Evolutionary conservation across 2,329 filamentous ascomycete genomes (phyloP), one percentile per base, ranked within the genome.

Genomic region (Curvularia sp.): DNA sequence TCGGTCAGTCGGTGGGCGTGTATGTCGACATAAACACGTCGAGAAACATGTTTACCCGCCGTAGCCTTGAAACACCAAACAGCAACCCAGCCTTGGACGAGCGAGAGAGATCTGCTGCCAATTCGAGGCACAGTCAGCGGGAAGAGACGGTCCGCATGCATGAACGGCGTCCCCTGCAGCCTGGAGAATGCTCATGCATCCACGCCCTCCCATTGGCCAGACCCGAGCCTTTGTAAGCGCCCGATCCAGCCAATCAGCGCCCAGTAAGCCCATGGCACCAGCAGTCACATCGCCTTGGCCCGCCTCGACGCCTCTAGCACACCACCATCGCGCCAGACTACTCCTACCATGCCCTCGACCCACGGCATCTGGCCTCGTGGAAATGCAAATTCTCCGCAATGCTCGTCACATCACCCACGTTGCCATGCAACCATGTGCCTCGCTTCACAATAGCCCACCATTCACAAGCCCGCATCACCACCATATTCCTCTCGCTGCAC

Each of bases 111-210:
- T 57, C 46, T 55, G 47, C 55, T 63, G 64, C 64, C 39, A 53
- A 49, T 43, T 51, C 48, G 64, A 28, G 67, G 67, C 68, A 70
- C 64, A 63, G 68, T 68, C 46, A 9, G 59, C 66, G 66, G 59
- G 64, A 67, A 41, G 58, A 63, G 57, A 61, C 64, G 62, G 60
- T 56, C 64, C 64, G 66, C 65, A 61, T 70, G 67, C 64, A 68
- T 64, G 52, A 65, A 64, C 41, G 48, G 30, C 32, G 19, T 27
- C 59, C 61, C 59, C 55, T 67, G 61, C 58, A 53, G 38, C 18
- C 8, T 41, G 28, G 49, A 45, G 59, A 57, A 60, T 60, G 49
- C 53, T 51, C 34, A 21, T 34, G 25, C 32, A n/a, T 45, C 38
- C 19, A 12, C 30, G 27, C 21, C 2, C 28, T 58, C 55, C 49